Evolutionary conservation across 495 filamentous ascomycete genomes (phyloP), one percentile per base, ranked within the genome.

Genomic region (Talaromyces borbonicus): DNA sequence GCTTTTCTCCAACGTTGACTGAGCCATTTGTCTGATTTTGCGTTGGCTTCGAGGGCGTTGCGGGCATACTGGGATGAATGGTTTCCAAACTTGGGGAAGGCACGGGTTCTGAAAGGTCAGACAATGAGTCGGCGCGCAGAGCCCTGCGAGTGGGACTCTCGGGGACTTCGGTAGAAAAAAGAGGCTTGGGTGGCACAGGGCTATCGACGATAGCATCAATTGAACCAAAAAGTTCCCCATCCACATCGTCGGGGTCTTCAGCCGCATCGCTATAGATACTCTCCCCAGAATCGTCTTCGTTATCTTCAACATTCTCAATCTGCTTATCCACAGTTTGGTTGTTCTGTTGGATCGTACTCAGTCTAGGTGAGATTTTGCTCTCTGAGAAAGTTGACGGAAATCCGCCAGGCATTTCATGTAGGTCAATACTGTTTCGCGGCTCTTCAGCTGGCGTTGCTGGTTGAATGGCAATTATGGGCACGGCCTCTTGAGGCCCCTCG

Each of bases 231-330:
- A 83, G 85, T 51, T 81, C 79, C 4, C 80, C 81, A 31, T 84
- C 81, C 12, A 70, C 41, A 22, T 90, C 79, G 0, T 74, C 71
- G 1, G 84, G 63, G 44, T 87, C 84, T 56, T 95, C 89, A 32
- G 81, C 81, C 2, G 89, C 89, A 71, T 95, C 89, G 55, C 85
- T 92, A 60, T 90, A 95, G 38, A 90, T 73, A 60, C 84, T 90
- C 24, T 72, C 67, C 20, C 69, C 67, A 25, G 68, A 71, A n/a
- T 79, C 77, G 23, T 69, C 71, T 36, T 70, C 71, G 5, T 61
- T 62, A 30, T 67, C 62, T 16, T 55, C 56, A 23, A 55, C 59
- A 19, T 58, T 47, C 18, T 24, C 25, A 20, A 25, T 14, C 5
- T 14, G 20, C 11, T 12, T n/a, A 15, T 33, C 31, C 2, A 12